Base-by-base conservation (phyloP, 208 protist species). In the Trypanosoma cruzi region DNA sequence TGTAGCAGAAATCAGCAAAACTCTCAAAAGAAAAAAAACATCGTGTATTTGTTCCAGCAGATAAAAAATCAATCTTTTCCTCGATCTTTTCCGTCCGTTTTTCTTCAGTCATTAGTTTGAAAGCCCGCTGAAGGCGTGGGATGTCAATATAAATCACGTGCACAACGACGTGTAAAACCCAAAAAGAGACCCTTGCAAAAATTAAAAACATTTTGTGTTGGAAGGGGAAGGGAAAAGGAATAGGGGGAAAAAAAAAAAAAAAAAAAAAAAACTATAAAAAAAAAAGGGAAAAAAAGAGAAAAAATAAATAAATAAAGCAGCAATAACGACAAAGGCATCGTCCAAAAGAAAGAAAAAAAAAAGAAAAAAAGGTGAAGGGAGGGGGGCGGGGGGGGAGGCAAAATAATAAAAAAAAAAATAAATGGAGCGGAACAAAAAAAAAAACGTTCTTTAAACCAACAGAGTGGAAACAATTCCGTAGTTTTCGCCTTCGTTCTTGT, bases 21-120 rank as follows among this genome's bases (percentile, higher is more conserved):
- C 18, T 44, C 55, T 81, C 69, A 48, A 92, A 77, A n/a, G 54
- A 32, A 50, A 87, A 87, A 46, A 68, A 54, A 32, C 3, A 10
- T 36, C 32, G 14, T 22, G 32, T 48, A 0, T 20, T 16, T 5
- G 18, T 10, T 11, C 42, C 54, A 26, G 34, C 42, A 11, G 24
- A 20, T 4, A 70, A 18, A 62, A 70, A 3, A 18, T 13, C 31
- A 34, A 70, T 70, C 16, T 31, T 4, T 50, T 40, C 11, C 1
- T 11, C 16, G 20, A 11, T 11, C 11, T 62, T 14, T 1, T 31
- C 28, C 4, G 37, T 29, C 0, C 1, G 26, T 8, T 46, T 36
- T 29, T 34, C 16, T 2, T 22, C 26, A 1, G 24, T 37, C 18
- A 70, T 7, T n/a, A 7, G 8, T 8, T 5, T 13, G 5, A 70